These are phyloP conservation scores for Astraeus odoratus DNA, from an alignment of 768 basidiomycete species.

Conservation along the genomic window DNA sequence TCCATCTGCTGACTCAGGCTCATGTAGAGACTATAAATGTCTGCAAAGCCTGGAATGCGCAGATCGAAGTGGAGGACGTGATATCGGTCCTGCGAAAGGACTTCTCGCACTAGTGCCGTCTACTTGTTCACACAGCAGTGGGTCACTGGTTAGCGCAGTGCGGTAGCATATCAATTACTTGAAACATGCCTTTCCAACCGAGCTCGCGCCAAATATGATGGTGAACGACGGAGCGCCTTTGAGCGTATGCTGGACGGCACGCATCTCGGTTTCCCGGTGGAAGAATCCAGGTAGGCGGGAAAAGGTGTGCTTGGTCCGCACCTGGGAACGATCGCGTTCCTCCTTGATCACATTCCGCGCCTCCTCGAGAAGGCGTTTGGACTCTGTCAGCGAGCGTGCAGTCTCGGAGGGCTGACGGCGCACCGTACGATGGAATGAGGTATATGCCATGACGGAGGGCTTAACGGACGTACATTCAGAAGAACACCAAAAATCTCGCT, in stretches of 20 bases:
- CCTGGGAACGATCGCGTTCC: constrained; percentile 55
- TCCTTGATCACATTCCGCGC: constrained; percentile 70
- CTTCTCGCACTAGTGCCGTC: constrained; percentile 75
- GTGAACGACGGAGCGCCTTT: constrained; percentile 73
- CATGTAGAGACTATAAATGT: constrained; percentile 68
- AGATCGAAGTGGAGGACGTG: constrained; percentile 83
- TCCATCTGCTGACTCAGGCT: constrained; percentile 79
- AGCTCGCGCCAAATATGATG: constrained; percentile 72
- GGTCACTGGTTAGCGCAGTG: not conserved
- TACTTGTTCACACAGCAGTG: constrained; percentile 19
- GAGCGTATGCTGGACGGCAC: constrained; percentile 56
- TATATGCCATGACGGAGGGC: not conserved
- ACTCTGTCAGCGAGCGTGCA: constrained; percentile 73
- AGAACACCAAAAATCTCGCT: constrained; percentile 72
- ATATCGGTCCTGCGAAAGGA: constrained; percentile 59
- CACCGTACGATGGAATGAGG: constrained; percentile 8
- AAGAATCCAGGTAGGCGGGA: constrained; percentile 71
- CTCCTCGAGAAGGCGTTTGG: constrained; percentile 68
- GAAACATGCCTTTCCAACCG: constrained; percentile 63
- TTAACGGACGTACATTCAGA: constrained; percentile 49
- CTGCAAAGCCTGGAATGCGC: constrained; percentile 78
- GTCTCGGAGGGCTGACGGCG: constrained; percentile 63
- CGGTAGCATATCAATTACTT: not conserved
- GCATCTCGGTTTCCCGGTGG: constrained; percentile 58
- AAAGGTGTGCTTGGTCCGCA: constrained; percentile 71